Conservation (phyloP, 129 eudicot species). For the Kitagawia praeruptora region DNA sequence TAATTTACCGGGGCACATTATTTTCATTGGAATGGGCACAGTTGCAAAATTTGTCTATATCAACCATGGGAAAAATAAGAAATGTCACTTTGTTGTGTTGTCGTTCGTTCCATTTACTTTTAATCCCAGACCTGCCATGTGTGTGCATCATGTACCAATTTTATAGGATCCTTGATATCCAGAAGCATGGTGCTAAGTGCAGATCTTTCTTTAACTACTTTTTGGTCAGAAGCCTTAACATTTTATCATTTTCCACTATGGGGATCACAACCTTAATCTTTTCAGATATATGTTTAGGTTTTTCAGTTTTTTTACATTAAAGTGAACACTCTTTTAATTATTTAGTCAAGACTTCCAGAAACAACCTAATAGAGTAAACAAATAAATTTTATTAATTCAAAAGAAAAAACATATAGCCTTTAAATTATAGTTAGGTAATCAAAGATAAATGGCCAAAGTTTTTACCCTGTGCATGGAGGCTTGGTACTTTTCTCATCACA, state of each 20-base stretch:
- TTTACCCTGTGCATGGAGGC: conserved; percentile 81
- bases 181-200: neutral
- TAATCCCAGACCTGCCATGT: neutral
- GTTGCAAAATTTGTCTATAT: neutral
- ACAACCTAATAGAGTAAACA: neutral
- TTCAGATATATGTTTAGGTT: neutral
- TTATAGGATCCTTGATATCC: neutral
- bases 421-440: neutral
- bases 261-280: neutral
- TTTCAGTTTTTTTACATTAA: too few relatives aligned
- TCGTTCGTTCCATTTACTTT: neutral
- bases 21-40: neutral
- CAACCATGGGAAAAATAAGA: neutral
- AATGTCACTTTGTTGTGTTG: neutral
- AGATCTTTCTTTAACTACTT: neutral
- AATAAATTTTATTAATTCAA: neutral
- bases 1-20: neutral
- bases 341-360: neutral
- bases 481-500: conserved; percentile 45
- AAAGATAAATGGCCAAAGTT: conserved; percentile 3
- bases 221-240: neutral
- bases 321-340: neutral
- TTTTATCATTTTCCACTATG: neutral
- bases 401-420: neutral
- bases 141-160: neutral